These are phyloP conservation scores for Prunella vulgaris DNA, from an alignment of 257 asterid genomes.

Conservation along the genomic window DNA sequence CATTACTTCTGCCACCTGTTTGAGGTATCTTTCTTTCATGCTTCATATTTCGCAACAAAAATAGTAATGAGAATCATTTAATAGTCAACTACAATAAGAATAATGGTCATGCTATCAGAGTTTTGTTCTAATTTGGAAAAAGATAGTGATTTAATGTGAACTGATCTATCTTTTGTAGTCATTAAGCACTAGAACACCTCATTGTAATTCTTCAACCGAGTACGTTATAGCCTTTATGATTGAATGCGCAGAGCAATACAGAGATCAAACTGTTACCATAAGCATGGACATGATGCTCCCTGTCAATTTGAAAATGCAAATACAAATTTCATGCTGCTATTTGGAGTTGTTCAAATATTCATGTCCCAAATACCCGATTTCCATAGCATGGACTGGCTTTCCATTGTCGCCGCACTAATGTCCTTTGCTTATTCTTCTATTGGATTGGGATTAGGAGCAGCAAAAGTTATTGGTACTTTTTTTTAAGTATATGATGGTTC, in stretches of 20 bases:
- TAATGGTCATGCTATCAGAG: too few species aligned
- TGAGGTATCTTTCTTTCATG: slow-evolving; percentile 32
- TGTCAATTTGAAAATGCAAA: slow-evolving; percentile 39
- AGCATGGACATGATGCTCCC: slow-evolving; percentile 54
- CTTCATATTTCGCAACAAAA: background rate
- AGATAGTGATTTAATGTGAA: too few species aligned
- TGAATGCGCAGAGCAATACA: slow-evolving; percentile 58
- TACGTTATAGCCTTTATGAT: background rate
- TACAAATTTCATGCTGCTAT: slow-evolving; percentile 45
- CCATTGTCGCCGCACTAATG: slow-evolving; percentile 61
- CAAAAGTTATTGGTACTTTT: slow-evolving; percentile 49
- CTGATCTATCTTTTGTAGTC: too few species aligned
- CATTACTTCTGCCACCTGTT: slow-evolving; percentile 53
- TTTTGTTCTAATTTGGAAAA: too few species aligned
- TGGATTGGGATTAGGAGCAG: slow-evolving; percentile 70
- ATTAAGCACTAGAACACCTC: too few species aligned
- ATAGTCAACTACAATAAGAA: too few species aligned
- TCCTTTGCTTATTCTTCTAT: slow-evolving; percentile 64
- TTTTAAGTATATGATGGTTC: background rate
- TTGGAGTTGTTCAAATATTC: slow-evolving; percentile 55
- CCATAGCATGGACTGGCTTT: slow-evolving; percentile 72
- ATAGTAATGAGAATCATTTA: too few species aligned
- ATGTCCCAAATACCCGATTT: slow-evolving; percentile 80
- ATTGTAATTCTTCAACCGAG: too few species aligned
- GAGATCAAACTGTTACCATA: slow-evolving; percentile 73